Evolutionary conservation across 805 yeast species (phyloP).

Genomic region (Wickerhamiella sergipiensis): DNA sequence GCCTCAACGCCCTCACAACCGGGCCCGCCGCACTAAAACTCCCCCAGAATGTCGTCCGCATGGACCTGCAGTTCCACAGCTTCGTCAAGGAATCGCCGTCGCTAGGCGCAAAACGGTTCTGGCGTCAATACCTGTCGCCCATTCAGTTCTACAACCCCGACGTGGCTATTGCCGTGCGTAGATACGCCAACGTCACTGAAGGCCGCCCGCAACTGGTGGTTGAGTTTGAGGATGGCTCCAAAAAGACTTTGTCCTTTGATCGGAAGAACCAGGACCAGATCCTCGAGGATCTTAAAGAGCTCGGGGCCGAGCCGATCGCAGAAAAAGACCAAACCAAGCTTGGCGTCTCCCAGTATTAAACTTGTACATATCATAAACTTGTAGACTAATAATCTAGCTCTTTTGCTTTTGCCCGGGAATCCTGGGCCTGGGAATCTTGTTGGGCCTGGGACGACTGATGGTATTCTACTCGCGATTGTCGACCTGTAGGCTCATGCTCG

Average conservation of each 20-base stretch:
- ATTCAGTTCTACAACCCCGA: conserved; percentile 74
- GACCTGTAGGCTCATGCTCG: neutral
- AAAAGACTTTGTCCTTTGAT: conserved; percentile 39
- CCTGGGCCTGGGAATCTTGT: no score
- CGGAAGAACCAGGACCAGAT: conserved; percentile 38
- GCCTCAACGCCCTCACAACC: conserved; percentile 18
- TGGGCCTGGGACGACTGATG: neutral
- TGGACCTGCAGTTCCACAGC: conserved; percentile 18
- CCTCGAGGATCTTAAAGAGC: conserved; percentile 39
- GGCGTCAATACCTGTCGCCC: conserved; percentile 63
- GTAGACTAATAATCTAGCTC: no score
- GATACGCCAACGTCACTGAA: conserved; percentile 36
- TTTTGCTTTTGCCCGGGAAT: no score
- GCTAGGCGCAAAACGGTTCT: conserved; percentile 39
- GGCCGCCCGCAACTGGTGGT: conserved; percentile 29
- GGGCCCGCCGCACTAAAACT: conserved; percentile 22
- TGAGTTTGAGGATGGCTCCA: conserved; percentile 27
- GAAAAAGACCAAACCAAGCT: conserved; percentile 18
- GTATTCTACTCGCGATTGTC: neutral
- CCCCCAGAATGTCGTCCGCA: conserved; percentile 14
- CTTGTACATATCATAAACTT: neutral
- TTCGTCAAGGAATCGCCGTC: conserved; percentile 8
- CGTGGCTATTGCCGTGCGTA: conserved; percentile 43
- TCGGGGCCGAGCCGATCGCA: conserved; percentile 39
- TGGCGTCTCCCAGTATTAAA: conserved; percentile 2